phyloP scores from a whole-genome alignment of 1,284 basidiomycete genomes.

The Ustilago bromivora region DNA sequence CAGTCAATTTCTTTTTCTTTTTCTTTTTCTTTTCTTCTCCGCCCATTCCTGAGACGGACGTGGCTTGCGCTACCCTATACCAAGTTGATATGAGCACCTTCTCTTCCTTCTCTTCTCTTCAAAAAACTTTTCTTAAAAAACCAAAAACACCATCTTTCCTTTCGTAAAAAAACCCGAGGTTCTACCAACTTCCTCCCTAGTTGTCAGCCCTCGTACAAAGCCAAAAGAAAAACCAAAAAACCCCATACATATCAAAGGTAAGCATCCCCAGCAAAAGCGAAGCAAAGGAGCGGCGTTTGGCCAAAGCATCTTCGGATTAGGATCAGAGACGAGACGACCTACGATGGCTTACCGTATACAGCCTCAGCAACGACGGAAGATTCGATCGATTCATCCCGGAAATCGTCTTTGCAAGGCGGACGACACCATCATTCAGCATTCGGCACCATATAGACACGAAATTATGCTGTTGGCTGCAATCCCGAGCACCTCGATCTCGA shows the following conservation, averaged over 20 bases:
- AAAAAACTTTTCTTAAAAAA: conserved; percentile 47
- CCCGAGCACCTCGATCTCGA: neutral
- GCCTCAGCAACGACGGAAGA: too few relatives aligned
- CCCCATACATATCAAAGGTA: conserved; percentile 40
- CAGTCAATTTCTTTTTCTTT: neutral
- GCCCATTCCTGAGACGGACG: neutral
- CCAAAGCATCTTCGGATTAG: neutral
- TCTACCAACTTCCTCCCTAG: conserved; percentile 24
- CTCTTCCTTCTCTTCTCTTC: conserved; percentile 33
- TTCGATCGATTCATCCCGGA: too few relatives aligned
- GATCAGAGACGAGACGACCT: neutral
- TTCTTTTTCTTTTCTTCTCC: conserved; percentile 2
- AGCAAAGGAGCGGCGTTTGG: neutral
- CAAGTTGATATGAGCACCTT: conserved; percentile 23
- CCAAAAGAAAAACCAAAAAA: conserved; percentile 41
- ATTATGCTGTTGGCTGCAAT: neutral
- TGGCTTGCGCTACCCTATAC: conserved; percentile 12
- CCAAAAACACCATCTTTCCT: conserved; percentile 49
- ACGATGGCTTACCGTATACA: too few relatives aligned
- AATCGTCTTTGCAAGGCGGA: too few relatives aligned
- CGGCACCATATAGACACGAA: neutral
- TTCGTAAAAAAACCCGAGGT: conserved; percentile 44
- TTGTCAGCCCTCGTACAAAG: conserved; percentile 44
- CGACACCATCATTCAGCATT: neutral
- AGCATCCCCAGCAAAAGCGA: conserved; percentile 5